Base-by-base conservation (phyloP, 371 early-diverging fungal species). In the Scutellospora calospora region DNA sequence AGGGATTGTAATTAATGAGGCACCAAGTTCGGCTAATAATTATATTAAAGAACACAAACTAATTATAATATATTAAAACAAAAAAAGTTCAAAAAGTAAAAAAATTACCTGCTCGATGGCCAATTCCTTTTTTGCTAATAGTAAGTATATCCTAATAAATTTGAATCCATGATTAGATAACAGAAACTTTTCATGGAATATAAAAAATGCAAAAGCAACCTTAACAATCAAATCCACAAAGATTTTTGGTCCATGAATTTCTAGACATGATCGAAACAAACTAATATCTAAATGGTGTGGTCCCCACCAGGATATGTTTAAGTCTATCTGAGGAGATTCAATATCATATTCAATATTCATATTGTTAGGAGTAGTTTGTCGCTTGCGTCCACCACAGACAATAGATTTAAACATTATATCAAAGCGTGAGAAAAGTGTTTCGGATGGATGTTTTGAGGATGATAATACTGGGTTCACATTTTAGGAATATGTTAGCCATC, bases 261-360 rank as follows among this genome's bases (percentile, higher is more conserved):
- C 63, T 35, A 79, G 38, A 68, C 60, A 60, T 14, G 33, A 38
- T 22, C 69, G 31, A 66, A 79, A 66, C 35, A 79, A 79, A 8
- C 51, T 54, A 79, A 66, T 68, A 54, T 79, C 79, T 49, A 79
- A 68, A 79, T 79, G 79, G 41, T 79, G 79, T 35, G 63, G 20
- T 22, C 65, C 45, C 5, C 16, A 18, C 71, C 71, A 71, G 25
- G 38, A 38, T 18, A 71, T 27, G 16, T 71, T 27, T 16, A n/a
- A 5, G 12, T 49, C 51, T 8, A 12, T 22, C 9, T 31, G 20
- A 35, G 16, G n/a, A 41, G 12, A 20, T 22, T 33, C 38, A 31
- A 22, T n/a, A 16, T 68, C 68, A 41, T 68, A 68, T 41, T 68
- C 68, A 18, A 22, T 38, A 68, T 68, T 22, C 18, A 68, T 68